phyloP scores from a whole-genome alignment of 139 green algal genomes.

The Haematococcus sp. region DNA sequence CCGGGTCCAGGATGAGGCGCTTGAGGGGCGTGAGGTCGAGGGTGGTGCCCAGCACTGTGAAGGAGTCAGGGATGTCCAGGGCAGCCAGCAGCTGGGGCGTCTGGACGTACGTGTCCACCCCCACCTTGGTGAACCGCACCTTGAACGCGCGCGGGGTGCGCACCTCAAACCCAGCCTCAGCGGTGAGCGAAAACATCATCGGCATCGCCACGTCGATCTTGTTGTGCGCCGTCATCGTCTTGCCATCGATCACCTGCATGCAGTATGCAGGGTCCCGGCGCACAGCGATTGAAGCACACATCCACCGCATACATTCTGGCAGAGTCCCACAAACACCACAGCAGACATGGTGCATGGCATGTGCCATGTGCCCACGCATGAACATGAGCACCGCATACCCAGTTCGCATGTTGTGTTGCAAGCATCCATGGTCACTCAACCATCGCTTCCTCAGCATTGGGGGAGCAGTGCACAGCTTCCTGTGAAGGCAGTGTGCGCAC shows the following conservation, averaged over 20 bases:
- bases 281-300: neutral
- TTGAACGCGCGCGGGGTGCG: conserved; percentile 39
- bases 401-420: too few relatives aligned
- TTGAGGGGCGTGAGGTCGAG: conserved; percentile 37
- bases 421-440: too few relatives aligned
- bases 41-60: conserved; percentile 54
- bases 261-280: neutral
- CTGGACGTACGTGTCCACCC: conserved; percentile 37
- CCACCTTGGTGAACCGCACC: conserved; percentile 33
- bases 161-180: conserved; percentile 33
- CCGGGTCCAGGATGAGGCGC: conserved; percentile 19
- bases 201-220: conserved; percentile 23
- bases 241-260: conserved; percentile 39
- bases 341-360: too few relatives aligned
- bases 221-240: conserved; percentile 64
- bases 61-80: conserved; percentile 35
- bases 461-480: too few relatives aligned
- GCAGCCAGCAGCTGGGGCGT: conserved; percentile 38
- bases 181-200: conserved; percentile 24
- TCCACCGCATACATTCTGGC: neutral
- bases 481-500: neutral
- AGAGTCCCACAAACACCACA: too few relatives aligned
- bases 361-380: too few relatives aligned
- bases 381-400: too few relatives aligned
- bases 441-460: too few relatives aligned